Evolutionary conservation across 108 stramenopile genomes (phyloP).

Genomic region (Fistulifera pelliculosa): DNA sequence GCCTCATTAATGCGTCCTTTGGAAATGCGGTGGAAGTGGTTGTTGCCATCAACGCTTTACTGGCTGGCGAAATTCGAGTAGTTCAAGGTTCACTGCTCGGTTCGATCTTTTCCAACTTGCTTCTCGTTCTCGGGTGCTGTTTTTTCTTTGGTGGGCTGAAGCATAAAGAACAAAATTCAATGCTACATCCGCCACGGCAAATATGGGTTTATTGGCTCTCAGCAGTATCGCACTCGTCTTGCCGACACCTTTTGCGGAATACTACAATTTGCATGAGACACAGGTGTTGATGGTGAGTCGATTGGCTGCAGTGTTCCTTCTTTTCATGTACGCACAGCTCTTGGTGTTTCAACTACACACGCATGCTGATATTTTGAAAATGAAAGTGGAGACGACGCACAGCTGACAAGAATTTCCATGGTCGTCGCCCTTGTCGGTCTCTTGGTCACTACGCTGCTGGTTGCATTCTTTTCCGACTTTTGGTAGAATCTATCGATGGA

Average conservation of each 20-base stretch:
- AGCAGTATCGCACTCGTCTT: constrained; percentile 78
- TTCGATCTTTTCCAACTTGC: constrained; percentile 87
- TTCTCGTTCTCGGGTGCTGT: constrained; percentile 92
- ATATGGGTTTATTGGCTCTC: constrained; percentile 71
- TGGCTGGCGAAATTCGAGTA: constrained; percentile 75
- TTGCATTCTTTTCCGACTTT: constrained; percentile 72
- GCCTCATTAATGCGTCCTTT: constrained; percentile 94
- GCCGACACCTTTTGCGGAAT: constrained; percentile 74
- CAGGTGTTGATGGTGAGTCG: constrained; percentile 72
- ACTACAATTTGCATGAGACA: constrained; percentile 52
- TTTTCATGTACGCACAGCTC: constrained; percentile 86
- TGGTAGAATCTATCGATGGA: constrained; percentile 82
- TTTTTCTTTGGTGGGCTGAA: constrained; percentile 92
- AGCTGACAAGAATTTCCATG: constrained; percentile 50
- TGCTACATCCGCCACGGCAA: constrained; percentile 56
- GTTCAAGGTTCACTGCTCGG: constrained; percentile 96
- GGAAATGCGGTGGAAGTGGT: constrained; percentile 95
- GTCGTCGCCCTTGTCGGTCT: constrained; percentile 64
- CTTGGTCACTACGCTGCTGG: constrained; percentile 50
- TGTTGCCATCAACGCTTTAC: constrained; percentile 76
- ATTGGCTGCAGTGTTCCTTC: constrained; percentile 70
- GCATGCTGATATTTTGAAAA: constrained; percentile 81
- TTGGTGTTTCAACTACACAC: constrained; percentile 89
- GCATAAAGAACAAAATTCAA: constrained; percentile 84
- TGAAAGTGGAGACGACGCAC: constrained; percentile 28